Evolutionary conservation across 2,329 filamentous ascomycete species (phyloP).

Genomic region (Ceratocystis harringtonii): DNA sequence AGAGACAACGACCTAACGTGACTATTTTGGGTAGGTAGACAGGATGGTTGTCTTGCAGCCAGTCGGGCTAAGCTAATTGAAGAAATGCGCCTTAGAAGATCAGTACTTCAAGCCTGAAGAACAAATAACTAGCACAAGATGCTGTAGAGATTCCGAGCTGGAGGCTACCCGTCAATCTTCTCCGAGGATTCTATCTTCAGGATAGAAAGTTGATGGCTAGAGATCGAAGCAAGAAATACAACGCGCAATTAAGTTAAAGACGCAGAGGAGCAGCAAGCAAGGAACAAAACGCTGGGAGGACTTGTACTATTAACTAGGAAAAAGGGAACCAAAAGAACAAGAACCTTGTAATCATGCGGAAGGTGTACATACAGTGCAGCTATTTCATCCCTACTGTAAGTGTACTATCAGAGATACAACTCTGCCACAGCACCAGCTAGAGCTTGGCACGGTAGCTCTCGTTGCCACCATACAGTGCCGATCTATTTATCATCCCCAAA

Average conservation of each 20-base stretch:
- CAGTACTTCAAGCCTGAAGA: not conserved
- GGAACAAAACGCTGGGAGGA: too few species aligned
- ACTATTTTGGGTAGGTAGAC: not conserved
- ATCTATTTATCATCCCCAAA: not conserved
- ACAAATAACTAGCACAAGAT: too few species aligned
- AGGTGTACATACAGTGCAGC: not conserved
- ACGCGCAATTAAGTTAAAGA: too few species aligned
- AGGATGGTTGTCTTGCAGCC: not conserved
- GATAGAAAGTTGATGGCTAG: too few species aligned
- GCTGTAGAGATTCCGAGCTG: too few species aligned
- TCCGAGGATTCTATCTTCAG: too few species aligned
- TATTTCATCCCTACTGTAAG: not conserved
- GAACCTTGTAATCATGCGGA: not conserved
- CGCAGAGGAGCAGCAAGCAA: not conserved
- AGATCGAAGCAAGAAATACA: too few species aligned
- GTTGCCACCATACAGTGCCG: not conserved
- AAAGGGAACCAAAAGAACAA: not conserved
- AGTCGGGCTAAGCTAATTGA: not conserved
- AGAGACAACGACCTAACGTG: not conserved
- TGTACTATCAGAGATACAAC: not conserved
- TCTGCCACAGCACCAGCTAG: not conserved
- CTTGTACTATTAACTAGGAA: too few species aligned
- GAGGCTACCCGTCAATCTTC: too few species aligned
- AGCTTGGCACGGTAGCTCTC: not conserved
- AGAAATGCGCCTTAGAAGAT: not conserved